phyloP scores from a whole-genome alignment of 768 basidiomycete genomes.

The Punctularia strigosozonata region DNA sequence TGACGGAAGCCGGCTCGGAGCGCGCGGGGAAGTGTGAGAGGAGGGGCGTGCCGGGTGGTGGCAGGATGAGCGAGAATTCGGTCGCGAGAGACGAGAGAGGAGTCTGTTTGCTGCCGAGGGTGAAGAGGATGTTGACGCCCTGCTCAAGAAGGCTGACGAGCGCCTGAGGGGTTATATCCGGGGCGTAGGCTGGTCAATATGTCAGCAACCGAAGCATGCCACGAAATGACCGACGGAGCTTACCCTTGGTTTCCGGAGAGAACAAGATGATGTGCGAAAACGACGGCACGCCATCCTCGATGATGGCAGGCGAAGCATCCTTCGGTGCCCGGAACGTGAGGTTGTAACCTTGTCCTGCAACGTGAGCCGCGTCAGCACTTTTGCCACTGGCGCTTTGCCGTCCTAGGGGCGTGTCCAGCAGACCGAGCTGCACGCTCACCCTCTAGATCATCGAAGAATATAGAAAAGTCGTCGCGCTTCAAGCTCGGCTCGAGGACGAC shows the following conservation, averaged over 20 bases:
- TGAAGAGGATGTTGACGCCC: conserved; percentile 75
- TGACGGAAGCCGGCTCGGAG: conserved; percentile 45
- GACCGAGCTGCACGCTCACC: conserved; percentile 29
- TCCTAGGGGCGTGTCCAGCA: too few relatives aligned
- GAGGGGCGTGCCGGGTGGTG: conserved; percentile 73
- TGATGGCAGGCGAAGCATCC: conserved; percentile 51
- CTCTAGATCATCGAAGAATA: conserved; percentile 72
- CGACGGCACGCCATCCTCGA: conserved; percentile 58
- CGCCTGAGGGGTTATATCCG: conserved; percentile 74
- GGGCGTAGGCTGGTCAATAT: conserved; percentile 39
- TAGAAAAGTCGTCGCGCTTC: conserved; percentile 58
- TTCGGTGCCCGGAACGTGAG: conserved; percentile 81
- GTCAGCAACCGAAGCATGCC: conserved; percentile 5
- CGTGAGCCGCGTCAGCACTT: conserved; percentile 3
- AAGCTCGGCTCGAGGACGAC: conserved; percentile 70
- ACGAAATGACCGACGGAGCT: conserved; percentile 10
- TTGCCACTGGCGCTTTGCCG: background rate
- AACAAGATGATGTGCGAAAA: conserved; percentile 86
- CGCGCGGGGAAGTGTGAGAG: conserved; percentile 80
- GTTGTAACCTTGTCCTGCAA: conserved; percentile 67
- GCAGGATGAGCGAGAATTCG: conserved; percentile 87
- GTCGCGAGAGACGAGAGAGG: conserved; percentile 67
- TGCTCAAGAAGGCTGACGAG: conserved; percentile 59
- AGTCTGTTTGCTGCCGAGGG: conserved; percentile 66
- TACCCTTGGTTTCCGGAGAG: conserved; percentile 79